phyloP scores from a whole-genome alignment of 2,329 filamentous ascomycete species.

The Karstenula rhodostoma region DNA sequence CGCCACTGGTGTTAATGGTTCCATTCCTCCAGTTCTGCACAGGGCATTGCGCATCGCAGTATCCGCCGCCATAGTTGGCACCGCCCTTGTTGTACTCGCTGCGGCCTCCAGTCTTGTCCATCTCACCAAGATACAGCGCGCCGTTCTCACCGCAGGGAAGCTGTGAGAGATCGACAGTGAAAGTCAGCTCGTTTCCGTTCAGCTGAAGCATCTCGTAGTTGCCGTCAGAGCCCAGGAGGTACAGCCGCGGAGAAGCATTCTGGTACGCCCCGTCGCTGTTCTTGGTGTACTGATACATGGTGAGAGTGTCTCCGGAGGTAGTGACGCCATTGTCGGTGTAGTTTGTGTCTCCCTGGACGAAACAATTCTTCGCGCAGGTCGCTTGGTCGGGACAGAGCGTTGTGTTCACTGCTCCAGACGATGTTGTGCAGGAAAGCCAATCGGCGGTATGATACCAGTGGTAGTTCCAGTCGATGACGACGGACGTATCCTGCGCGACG shows the following conservation, averaged over 20 bases:
- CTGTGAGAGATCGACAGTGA: conserved; percentile 36
- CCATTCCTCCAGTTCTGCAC: conserved; percentile 10
- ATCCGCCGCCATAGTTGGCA: conserved; percentile 61
- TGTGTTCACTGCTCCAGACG: not conserved
- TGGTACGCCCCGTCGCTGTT: conserved; percentile 23
- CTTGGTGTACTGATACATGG: conserved; percentile 28
- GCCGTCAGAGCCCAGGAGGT: conserved; percentile 30
- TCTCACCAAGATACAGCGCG: conserved; percentile 70
- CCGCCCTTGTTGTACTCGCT: conserved; percentile 55
- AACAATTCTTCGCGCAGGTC: conserved; percentile 59
- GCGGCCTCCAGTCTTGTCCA: conserved; percentile 69
- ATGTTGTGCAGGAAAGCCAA: conserved; percentile 44
- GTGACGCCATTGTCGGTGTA: conserved; percentile 56
- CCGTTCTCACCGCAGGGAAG: conserved; percentile 60
- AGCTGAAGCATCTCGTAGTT: conserved; percentile 36
- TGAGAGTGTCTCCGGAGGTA: conserved; percentile 30
- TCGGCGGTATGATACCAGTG: conserved; percentile 55
- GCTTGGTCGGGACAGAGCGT: conserved; percentile 38
- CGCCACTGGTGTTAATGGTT: conserved; percentile 50
- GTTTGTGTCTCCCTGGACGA: conserved; percentile 60
- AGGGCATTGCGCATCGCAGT: conserved; percentile 25
- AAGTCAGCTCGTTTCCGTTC: conserved; percentile 34
- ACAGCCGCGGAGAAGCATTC: conserved; percentile 25
- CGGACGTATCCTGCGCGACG: conserved; percentile 31
- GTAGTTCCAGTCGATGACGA: conserved; percentile 57